Percentiles rank a stretch among this genome's conserved stretches.
phyloP scores from a whole-genome alignment of 73 alveolate species.

The Effrenium voratum region DNA sequence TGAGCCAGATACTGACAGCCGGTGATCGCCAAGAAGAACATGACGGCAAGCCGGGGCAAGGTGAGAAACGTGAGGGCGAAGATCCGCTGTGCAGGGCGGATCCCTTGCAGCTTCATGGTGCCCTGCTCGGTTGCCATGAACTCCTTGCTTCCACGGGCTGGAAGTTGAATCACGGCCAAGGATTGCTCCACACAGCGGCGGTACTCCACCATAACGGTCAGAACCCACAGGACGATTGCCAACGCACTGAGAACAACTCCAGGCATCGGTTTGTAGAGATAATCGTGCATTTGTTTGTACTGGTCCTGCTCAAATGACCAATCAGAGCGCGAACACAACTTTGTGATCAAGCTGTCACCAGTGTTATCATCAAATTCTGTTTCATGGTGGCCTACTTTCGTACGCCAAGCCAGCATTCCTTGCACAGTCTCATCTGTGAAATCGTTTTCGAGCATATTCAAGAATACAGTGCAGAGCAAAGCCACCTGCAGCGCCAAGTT shows the following conservation, averaged over 20 bases:
- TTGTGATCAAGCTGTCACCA: background rate
- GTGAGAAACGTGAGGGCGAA: background rate
- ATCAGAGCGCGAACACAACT: background rate
- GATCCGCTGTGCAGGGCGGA: background rate
- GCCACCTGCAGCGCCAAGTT: background rate
- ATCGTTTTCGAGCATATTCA: background rate
- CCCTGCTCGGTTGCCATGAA: background rate
- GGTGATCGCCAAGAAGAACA: background rate
- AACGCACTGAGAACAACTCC: background rate
- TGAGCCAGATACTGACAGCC: slow-evolving; percentile 16
- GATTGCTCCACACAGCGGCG: slow-evolving; percentile 37
- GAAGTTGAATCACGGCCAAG: slow-evolving; percentile 15
- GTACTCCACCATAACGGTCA: slow-evolving; percentile 27
- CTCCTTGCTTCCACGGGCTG: background rate
- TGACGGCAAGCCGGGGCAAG: slow-evolving; percentile 21
- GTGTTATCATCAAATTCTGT: background rate
- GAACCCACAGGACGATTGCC: slow-evolving; percentile 20
- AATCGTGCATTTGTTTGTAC: background rate
- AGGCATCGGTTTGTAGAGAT: background rate
- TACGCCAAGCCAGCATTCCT: slow-evolving; percentile 26
- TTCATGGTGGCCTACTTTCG: background rate
- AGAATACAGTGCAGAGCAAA: background rate
- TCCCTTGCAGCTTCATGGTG: background rate
- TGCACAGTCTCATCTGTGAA: background rate
- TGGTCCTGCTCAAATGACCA: slow-evolving; percentile 27